Evolutionary conservation across 2,329 filamentous ascomycete genomes (phyloP).

Genomic region (Trichoderma sp.): DNA sequence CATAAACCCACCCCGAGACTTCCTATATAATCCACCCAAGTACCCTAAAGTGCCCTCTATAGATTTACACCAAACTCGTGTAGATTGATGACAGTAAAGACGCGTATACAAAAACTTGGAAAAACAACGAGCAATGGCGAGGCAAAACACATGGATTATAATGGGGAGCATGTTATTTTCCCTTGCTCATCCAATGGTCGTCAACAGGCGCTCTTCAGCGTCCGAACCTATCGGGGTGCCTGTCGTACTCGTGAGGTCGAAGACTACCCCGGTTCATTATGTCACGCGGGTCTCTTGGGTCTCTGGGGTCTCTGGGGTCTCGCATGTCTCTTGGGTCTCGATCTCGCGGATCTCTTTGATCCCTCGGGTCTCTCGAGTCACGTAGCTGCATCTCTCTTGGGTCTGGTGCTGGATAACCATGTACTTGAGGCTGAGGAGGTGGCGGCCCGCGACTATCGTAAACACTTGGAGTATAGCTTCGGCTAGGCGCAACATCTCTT

Average conservation of each 20-base stretch:
- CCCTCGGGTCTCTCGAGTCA: conserved; percentile 36
- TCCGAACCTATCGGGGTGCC: conserved; percentile 43
- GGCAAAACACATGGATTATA: neutral
- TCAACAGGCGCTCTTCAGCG: conserved; percentile 31
- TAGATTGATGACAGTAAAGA: neutral
- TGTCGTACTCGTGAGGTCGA: conserved; percentile 46
- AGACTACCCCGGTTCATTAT: conserved; percentile 43
- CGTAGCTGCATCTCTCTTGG: conserved; percentile 36
- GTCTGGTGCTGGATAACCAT: conserved; percentile 34
- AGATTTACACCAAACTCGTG: neutral
- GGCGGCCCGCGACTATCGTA: conserved; percentile 44
- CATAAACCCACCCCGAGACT: neutral
- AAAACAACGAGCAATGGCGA: neutral
- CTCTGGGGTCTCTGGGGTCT: conserved; percentile 35
- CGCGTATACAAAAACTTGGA: neutral
- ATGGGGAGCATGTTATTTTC: neutral
- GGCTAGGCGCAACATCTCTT: conserved; percentile 31
- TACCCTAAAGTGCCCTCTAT: neutral
- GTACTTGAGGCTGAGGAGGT: conserved; percentile 28
- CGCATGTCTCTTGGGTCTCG: conserved; percentile 34
- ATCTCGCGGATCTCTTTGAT: conserved; percentile 29
- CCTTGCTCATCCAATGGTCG: neutral
- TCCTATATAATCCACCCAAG: neutral
- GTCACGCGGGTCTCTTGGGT: conserved; percentile 40
- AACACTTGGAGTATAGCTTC: conserved; percentile 46